Conservation (phyloP, 2,329 filamentous ascomycete species). For the Fusarium sambucinum region DNA sequence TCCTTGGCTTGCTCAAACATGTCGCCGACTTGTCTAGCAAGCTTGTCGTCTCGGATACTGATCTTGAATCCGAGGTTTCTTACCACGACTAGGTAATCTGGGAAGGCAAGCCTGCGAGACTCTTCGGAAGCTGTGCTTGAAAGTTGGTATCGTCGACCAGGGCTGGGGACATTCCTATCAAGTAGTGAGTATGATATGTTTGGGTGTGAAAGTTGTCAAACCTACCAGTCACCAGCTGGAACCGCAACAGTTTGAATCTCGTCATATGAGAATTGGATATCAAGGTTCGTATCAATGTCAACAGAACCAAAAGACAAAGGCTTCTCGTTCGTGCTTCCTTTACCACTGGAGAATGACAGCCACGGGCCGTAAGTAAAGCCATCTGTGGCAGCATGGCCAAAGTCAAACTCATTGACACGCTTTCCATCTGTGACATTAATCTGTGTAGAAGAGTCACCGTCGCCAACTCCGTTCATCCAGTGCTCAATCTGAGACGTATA, state of each 20-base stretch:
- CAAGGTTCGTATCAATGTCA: constrained; percentile 26
- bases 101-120: constrained; percentile 37
- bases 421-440: constrained; percentile 31
- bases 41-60: constrained; percentile 7
- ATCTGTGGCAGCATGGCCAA: constrained; percentile 33
- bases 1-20: constrained; percentile 28
- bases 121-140: constrained; percentile 25
- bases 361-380: constrained; percentile 35
- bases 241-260: constrained; percentile 35
- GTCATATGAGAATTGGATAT: constrained; percentile 38
- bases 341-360: constrained; percentile 20
- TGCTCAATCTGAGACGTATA: constrained; percentile 33
- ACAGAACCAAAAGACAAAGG: constrained; percentile 13
- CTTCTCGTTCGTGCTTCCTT: constrained; percentile 17
- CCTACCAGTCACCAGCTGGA: constrained; percentile 31
- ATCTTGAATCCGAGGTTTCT: constrained; percentile 38
- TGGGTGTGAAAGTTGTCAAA: rapidly evolving
- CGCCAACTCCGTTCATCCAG: constrained; percentile 38
- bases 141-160: constrained; percentile 31
- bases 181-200: background rate
- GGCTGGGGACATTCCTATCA: constrained; percentile 36
- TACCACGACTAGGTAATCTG: constrained; percentile 34
- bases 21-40: constrained; percentile 13
- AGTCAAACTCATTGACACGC: constrained; percentile 31
- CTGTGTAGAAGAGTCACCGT: constrained; percentile 23